These are phyloP conservation scores for Boletus sensibilis DNA, from an alignment of 768 basidiomycete species.

Conservation along the genomic window DNA sequence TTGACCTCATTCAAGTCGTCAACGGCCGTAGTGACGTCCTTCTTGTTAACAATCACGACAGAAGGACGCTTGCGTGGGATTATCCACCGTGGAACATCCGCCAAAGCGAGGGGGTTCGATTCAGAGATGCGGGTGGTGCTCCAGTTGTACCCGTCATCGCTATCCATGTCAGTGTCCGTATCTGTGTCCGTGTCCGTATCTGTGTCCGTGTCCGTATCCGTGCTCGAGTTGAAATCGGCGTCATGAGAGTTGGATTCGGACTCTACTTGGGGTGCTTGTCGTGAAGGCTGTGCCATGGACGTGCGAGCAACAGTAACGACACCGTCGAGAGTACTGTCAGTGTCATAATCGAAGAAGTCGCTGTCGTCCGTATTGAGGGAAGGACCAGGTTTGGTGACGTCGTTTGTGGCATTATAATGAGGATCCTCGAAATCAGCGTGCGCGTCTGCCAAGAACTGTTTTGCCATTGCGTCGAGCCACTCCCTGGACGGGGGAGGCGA, in stretches of 20 bases:
- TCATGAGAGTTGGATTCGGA: slow-evolving; percentile 8
- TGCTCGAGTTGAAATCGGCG: slow-evolving; percentile 4
- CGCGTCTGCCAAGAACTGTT: slow-evolving; percentile 12
- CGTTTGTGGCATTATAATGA: neutral
- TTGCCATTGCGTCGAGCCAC: slow-evolving; percentile 19
- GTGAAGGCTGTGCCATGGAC: neutral
- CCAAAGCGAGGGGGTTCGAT: slow-evolving; percentile 4
- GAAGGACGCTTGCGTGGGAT: slow-evolving; percentile 25
- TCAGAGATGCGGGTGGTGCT: slow-evolving; percentile 1
- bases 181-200: slow-evolving; percentile 21
- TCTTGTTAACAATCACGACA: slow-evolving; percentile 2
- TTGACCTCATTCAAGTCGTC: neutral
- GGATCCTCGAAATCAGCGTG: slow-evolving; percentile 14
- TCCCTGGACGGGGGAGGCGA: slow-evolving; percentile 13
- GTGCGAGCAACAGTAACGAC: neutral
- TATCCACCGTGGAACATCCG: slow-evolving; percentile 15
- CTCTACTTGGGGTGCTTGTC: neutral
- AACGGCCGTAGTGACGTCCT: neutral
- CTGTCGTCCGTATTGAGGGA: slow-evolving; percentile 4
- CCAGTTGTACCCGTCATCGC: slow-evolving; percentile 17
- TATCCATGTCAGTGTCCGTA: slow-evolving; percentile 16
- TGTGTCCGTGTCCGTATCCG: slow-evolving; percentile 12
- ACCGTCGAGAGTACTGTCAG: slow-evolving; percentile 19
- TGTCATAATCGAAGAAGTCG: slow-evolving; percentile 22
- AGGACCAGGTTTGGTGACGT: neutral